Evolutionary conservation across 2,329 filamentous ascomycete genomes (phyloP).

Genomic region (Penicillium concentricum): DNA sequence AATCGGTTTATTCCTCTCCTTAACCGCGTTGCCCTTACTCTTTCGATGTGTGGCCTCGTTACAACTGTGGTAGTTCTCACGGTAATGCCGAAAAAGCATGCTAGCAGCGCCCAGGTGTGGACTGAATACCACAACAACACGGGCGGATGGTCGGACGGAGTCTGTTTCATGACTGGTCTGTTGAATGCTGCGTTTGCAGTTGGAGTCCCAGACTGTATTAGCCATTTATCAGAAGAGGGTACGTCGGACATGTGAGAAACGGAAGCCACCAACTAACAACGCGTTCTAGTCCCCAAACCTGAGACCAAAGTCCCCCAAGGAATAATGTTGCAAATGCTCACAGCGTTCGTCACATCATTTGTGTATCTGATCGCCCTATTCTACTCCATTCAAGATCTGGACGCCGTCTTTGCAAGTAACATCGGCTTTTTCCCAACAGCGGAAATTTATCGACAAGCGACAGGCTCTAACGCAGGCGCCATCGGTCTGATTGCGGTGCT

Average conservation of each 20-base stretch:
- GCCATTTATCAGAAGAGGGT: conserved; percentile 60
- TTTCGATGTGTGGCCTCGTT: conserved; percentile 51
- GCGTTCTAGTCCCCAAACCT: conserved; percentile 24
- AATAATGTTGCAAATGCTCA: conserved; percentile 46
- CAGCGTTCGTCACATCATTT: conserved; percentile 45
- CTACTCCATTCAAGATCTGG: conserved; percentile 42
- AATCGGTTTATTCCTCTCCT: conserved; percentile 51
- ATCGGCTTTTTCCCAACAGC: conserved; percentile 58
- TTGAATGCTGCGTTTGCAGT: conserved; percentile 67
- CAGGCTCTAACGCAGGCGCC: conserved; percentile 51
- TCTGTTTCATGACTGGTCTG: conserved; percentile 57
- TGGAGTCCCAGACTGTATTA: conserved; percentile 62
- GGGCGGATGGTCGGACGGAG: conserved; percentile 32
- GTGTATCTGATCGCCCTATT: conserved; percentile 50
- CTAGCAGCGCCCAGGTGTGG: conserved; percentile 30
- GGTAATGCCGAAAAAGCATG: conserved; percentile 47
- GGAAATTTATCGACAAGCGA: conserved; percentile 64
- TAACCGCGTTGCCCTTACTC: conserved; percentile 54
- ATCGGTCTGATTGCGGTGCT: conserved; percentile 55
- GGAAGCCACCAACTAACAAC: background rate
- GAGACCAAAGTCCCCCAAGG: conserved; percentile 45
- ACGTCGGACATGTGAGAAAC: background rate
- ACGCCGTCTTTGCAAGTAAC: conserved; percentile 52
- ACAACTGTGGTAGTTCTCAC: conserved; percentile 49
- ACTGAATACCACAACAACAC: conserved; percentile 30